phyloP scores from a whole-genome alignment of 768 basidiomycete species.

The Rhizopogon salebrosus region DNA sequence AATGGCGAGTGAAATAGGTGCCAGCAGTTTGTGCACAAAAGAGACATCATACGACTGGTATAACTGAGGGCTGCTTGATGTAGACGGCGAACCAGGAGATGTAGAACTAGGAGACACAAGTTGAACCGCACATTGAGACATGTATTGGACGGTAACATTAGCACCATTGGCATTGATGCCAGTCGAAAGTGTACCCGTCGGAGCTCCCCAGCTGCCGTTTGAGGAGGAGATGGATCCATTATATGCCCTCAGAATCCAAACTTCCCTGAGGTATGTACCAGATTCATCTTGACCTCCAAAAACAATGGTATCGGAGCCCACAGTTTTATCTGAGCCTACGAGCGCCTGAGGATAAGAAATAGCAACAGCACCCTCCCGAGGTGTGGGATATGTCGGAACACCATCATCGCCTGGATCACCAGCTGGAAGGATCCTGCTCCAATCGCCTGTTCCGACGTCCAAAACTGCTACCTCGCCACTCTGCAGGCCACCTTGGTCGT shows the following conservation, averaged over 20 bases:
- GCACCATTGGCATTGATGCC: conserved; percentile 63
- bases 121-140: conserved; percentile 53
- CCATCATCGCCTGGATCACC: conserved; percentile 58
- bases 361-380: conserved; percentile 67
- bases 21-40: conserved; percentile 38
- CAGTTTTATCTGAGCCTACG: conserved; percentile 46
- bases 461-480: conserved; percentile 73
- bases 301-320: conserved; percentile 64
- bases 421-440: conserved; percentile 71
- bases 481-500: conserved; percentile 55
- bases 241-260: conserved; percentile 78
- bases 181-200: conserved; percentile 54
- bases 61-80: conserved; percentile 15
- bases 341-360: conserved; percentile 50
- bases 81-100: conserved; percentile 15
- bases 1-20: conserved; percentile 45
- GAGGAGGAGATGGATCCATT: conserved; percentile 53
- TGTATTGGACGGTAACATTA: conserved; percentile 58
- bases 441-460: conserved; percentile 53
- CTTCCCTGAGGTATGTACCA: conserved; percentile 65
- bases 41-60: conserved; percentile 37
- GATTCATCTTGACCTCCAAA: conserved; percentile 70
- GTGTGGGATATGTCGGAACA: conserved; percentile 48
- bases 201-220: conserved; percentile 59
- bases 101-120: conserved; percentile 20